Conservation (phyloP, 129 eudicot species). For the Saussurea involucrata region DNA sequence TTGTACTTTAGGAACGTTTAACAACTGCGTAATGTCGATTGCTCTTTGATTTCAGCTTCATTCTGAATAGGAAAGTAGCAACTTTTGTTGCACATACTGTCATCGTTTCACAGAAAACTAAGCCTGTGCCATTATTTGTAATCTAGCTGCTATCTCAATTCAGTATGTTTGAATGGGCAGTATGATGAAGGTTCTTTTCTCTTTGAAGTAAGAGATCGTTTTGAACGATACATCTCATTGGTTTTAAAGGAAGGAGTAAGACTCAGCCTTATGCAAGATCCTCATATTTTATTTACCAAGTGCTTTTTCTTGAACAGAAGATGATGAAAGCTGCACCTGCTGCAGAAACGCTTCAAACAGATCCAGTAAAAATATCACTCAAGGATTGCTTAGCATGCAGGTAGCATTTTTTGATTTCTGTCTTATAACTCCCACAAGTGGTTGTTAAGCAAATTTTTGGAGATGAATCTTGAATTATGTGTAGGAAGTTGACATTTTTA, state of each 20-base stretch:
- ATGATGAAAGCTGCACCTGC: conserved; percentile 34
- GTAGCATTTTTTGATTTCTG: conserved; percentile 32
- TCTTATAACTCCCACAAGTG: neutral
- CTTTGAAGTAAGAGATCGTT: neutral
- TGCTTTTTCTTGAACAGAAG: conserved; percentile 31
- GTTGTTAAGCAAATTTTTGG: neutral
- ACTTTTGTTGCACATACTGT: neutral
- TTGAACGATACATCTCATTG: neutral
- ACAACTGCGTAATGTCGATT: neutral
- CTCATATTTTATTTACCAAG: neutral
- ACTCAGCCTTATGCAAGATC: neutral
- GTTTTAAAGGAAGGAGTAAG: neutral
- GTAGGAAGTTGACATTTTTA: neutral
- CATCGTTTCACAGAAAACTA: neutral
- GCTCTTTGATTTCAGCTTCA: neutral
- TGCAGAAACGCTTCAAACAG: conserved; percentile 41
- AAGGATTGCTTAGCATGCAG: conserved; percentile 98
- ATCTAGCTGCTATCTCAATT: neutral
- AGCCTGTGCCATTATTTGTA: neutral
- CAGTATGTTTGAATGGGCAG: neutral
- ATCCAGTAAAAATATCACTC: conserved; percentile 93
- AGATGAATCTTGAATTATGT: neutral
- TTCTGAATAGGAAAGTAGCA: neutral
- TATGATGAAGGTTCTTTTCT: neutral
- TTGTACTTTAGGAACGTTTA: neutral